Percentiles rank a stretch among this genome's conserved stretches.
phyloP scores from a whole-genome alignment of 2,329 filamentous ascomycete genomes.

The Allantophomopsis lycopodina region DNA sequence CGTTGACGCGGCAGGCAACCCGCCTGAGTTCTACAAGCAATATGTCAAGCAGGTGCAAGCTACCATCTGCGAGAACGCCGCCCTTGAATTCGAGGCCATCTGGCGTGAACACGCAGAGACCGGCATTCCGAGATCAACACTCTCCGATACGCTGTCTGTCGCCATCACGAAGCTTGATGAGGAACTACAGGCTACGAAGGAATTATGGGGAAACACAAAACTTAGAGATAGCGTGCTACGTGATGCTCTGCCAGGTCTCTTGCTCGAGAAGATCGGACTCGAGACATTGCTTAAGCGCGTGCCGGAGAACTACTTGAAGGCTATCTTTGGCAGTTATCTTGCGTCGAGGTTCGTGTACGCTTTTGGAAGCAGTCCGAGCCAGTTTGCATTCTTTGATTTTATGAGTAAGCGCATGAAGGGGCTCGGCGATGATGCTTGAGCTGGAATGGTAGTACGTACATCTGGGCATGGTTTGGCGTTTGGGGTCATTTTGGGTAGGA shows the following conservation, averaged over 20 bases:
- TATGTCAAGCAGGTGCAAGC: constrained; percentile 89
- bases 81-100: constrained; percentile 93
- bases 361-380: constrained; percentile 81
- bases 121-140: constrained; percentile 64
- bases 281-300: constrained; percentile 79
- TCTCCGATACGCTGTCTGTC: constrained; percentile 80
- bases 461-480: too few relatives aligned
- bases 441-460: too few relatives aligned
- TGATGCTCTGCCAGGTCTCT: constrained; percentile 73
- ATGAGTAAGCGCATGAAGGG: too few relatives aligned
- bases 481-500: too few relatives aligned
- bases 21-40: constrained; percentile 80
- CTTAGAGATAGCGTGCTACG: constrained; percentile 66
- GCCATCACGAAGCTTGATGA: constrained; percentile 96
- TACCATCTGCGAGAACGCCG: constrained; percentile 82
- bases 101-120: constrained; percentile 88
- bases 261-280: constrained; percentile 82
- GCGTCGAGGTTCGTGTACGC: constrained; percentile 94
- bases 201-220: constrained; percentile 68
- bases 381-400: constrained; percentile 98
- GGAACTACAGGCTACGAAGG: constrained; percentile 80
- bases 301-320: constrained; percentile 79
- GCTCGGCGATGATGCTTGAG: too few relatives aligned
- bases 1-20: constrained; percentile 58
- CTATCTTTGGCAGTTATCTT: constrained; percentile 93